phyloP scores from a whole-genome alignment of 306 rosid species.

The Vigna radiata region DNA sequence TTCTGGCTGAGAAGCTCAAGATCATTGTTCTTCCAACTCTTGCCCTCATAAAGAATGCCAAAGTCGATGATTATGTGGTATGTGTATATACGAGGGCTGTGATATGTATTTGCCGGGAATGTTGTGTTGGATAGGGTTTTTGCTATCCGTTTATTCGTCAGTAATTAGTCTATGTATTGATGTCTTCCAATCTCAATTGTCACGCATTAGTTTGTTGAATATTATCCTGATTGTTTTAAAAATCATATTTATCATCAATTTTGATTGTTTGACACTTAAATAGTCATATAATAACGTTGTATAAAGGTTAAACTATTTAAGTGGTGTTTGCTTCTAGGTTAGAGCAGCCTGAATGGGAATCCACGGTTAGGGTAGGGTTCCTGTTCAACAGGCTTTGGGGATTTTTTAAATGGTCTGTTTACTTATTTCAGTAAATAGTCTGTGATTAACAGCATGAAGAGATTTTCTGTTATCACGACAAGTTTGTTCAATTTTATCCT shows the following conservation, averaged over 20 bases:
- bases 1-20: constrained; percentile 91
- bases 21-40: constrained; percentile 90
- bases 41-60: constrained; percentile 91
- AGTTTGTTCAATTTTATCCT: background rate
- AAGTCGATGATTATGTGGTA: constrained; percentile 99
- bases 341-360: too few species aligned
- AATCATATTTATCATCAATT: too few species aligned
- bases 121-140: constrained; percentile 9
- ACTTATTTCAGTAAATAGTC: too few species aligned
- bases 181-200: background rate
- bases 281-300: too few species aligned
- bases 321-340: too few species aligned
- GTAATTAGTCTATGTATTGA: background rate
- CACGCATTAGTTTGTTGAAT: background rate
- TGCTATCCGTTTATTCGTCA: background rate
- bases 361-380: too few species aligned
- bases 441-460: too few species aligned
- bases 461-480: background rate
- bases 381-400: too few species aligned
- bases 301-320: too few species aligned
- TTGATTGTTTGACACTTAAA: too few species aligned
- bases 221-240: too few species aligned
- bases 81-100: constrained; percentile 10
- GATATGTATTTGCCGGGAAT: background rate
- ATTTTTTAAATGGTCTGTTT: too few species aligned